Percentiles rank a stretch among this genome's conserved stretches.
Evolutionary conservation across 768 basidiomycete genomes (phyloP).

Genomic region (Trametes maxima): DNA sequence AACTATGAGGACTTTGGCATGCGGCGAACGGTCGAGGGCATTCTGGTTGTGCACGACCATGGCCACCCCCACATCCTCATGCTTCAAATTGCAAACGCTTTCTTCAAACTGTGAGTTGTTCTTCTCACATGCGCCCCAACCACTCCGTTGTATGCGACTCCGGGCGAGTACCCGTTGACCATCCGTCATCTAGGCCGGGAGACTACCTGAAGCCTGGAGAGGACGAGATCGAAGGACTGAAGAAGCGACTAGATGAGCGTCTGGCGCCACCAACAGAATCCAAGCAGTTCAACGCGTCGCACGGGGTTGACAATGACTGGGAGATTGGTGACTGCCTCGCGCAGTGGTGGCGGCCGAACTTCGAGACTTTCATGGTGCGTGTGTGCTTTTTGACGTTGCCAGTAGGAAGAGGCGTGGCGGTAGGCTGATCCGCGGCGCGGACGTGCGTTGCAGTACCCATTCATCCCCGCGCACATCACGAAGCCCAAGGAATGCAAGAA

Average conservation of each 20-base stretch:
- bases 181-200: conserved; percentile 66
- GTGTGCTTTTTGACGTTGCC: not conserved
- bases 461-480: conserved; percentile 92
- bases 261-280: conserved; percentile 78
- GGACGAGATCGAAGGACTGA: conserved; percentile 88
- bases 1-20: conserved; percentile 98
- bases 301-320: conserved; percentile 89
- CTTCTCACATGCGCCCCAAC: not conserved
- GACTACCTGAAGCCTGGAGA: conserved; percentile 98
- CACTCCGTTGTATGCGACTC: not conserved
- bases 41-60: conserved; percentile 91
- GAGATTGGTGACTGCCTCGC: conserved; percentile 96
- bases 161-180: not conserved
- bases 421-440: not conserved
- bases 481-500: conserved; percentile 99
- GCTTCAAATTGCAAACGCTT: conserved; percentile 98
- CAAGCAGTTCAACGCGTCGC: conserved; percentile 72
- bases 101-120: conserved; percentile 91
- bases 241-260: conserved; percentile 85
- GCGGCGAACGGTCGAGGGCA: conserved; percentile 91
- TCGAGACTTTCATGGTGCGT: conserved; percentile 97
- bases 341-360: conserved; percentile 98
- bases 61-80: conserved; percentile 97
- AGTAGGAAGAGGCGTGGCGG: not conserved
- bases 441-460: conserved; percentile 71